A percentile compares a stretch with the other conserved stretches of the same genome.
Conservation (phyloP, 352 stramenopile species). For the Pythium dissimile region DNA sequence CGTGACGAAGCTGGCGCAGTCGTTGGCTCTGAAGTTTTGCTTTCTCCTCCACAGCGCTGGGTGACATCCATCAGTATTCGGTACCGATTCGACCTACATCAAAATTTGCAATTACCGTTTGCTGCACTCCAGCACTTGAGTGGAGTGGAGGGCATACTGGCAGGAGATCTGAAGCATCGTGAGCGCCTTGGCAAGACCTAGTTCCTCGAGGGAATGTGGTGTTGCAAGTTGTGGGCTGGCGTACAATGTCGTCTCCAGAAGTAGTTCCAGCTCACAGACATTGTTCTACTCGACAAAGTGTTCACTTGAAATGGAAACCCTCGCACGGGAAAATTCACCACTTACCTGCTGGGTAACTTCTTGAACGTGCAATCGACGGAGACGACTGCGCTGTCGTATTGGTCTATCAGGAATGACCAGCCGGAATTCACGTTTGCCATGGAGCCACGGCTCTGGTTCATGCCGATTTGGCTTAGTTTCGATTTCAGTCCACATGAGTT, state of each 20-base stretch:
- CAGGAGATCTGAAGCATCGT: constrained; percentile 55
- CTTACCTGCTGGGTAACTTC: constrained; percentile 38
- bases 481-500: too few species aligned
- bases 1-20: background rate
- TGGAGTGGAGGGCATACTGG: constrained; percentile 55
- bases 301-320: too few species aligned
- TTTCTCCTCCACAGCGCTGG: background rate
- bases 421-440: constrained; percentile 17
- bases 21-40: background rate
- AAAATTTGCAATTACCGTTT: too few species aligned
- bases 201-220: background rate
- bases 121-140: constrained; percentile 29
- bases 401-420: constrained; percentile 28
- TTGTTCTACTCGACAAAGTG: too few species aligned
- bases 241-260: constrained; percentile 39
- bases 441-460: too few species aligned
- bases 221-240: background rate
- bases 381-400: constrained; percentile 14
- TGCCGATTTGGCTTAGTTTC: too few species aligned
- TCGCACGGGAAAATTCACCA: background rate
- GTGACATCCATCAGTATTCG: too few species aligned
- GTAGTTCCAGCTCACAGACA: constrained; percentile 30
- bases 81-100: too few species aligned
- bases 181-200: background rate
- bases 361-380: constrained; percentile 28